These are phyloP conservation scores for Calonectria pauciramosa DNA, from an alignment of 2,329 filamentous ascomycete species.

Conservation along the genomic window DNA sequence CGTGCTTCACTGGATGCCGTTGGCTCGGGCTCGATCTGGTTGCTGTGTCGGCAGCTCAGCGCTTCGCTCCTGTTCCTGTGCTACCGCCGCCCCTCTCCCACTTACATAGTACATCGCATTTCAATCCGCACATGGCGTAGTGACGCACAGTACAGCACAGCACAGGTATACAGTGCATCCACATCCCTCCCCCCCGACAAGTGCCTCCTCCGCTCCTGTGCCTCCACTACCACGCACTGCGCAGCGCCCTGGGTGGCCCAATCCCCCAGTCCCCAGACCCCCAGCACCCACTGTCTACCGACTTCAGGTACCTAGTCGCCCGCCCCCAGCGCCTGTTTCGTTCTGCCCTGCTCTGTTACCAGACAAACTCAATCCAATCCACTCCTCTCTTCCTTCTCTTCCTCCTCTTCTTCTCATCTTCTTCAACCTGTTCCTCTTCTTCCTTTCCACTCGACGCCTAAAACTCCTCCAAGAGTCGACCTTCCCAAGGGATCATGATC, in stretches of 20 bases:
- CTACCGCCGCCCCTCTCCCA: background rate
- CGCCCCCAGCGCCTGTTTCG: constrained; percentile 39
- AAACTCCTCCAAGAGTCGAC: constrained; percentile 32
- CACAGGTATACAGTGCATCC: constrained; percentile 26
- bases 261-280: constrained; percentile 32
- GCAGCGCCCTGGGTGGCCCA: constrained; percentile 27
- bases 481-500: constrained; percentile 43
- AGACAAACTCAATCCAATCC: constrained; percentile 47
- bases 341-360: constrained; percentile 30
- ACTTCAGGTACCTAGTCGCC: constrained; percentile 37
- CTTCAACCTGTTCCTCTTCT: constrained; percentile 27
- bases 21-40: constrained; percentile 35
- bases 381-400: constrained; percentile 39
- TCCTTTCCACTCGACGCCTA: constrained; percentile 35
- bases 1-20: constrained; percentile 28
- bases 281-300: constrained; percentile 30
- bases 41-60: constrained; percentile 38
- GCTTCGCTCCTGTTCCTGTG: constrained; percentile 10
- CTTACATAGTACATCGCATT: constrained; percentile 9
- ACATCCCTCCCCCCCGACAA: constrained; percentile 21
- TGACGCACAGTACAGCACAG: constrained; percentile 8
- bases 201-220: constrained; percentile 15
- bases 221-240: constrained; percentile 27
- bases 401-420: constrained; percentile 38
- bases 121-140: constrained; percentile 12